These are phyloP conservation scores for Schwanniomyces occidentalis DNA, from an alignment of 805 yeast species.

Conservation along the genomic window DNA sequence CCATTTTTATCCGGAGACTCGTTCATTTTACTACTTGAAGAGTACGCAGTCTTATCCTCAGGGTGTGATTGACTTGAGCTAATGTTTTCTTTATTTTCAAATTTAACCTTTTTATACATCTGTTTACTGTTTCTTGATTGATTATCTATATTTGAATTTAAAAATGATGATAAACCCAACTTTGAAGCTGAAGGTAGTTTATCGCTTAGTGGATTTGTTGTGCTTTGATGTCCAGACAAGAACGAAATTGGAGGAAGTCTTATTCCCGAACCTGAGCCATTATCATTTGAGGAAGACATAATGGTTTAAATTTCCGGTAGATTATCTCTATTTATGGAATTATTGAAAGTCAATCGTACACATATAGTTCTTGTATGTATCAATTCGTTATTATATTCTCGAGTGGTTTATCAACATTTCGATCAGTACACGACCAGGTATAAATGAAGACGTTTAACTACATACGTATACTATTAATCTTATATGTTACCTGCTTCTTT, in stretches of 20 bases:
- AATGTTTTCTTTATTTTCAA: constrained; percentile 2
- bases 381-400: background rate
- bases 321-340: no score
- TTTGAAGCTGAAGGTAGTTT: constrained; percentile 17
- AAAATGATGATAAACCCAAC: constrained; percentile 22
- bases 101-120: constrained; percentile 7
- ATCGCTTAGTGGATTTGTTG: constrained; percentile 6
- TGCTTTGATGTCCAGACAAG: constrained; percentile 16
- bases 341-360: no score
- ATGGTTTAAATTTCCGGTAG: background rate
- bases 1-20: background rate
- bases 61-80: no score
- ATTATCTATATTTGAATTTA: constrained; percentile 10
- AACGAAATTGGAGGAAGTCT: constrained; percentile 26
- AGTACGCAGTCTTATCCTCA: no score
- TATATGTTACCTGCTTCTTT: no score
- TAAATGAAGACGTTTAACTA: no score
- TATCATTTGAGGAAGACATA: constrained; percentile 8
- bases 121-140: constrained; percentile 4
- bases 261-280: constrained; percentile 8
- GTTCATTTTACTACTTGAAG: background rate
- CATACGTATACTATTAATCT: no score
- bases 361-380: no score
- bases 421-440: background rate
- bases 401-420: background rate